Base-by-base conservation (phyloP, 2,329 filamentous ascomycete genomes). In the Lachnellula hyalina region DNA sequence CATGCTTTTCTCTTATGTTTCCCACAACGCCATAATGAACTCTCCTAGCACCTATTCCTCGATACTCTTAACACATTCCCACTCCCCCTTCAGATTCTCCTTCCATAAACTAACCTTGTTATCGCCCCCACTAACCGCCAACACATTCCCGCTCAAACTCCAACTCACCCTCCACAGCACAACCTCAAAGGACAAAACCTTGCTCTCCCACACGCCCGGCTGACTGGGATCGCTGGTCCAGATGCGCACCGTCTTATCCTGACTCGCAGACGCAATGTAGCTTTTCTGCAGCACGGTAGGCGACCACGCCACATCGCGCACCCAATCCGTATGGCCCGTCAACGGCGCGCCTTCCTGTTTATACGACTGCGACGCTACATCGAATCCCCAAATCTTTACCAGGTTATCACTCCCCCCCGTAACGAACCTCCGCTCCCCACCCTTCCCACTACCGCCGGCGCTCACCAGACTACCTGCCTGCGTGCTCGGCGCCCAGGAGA, bases 71-170 rank as follows among this genome's bases (percentile, higher is more conserved):
- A 97, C 90, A 67, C 89, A 90, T 74, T 97, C 92, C 94, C 94
- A 99, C 70, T 96, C 90, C 53, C 94, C 94, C 71, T 88, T 89
- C 65, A 99, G 77, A 71, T 96, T 96, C 81, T 99, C 94, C 81
- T 97, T 99, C 93, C 93, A 99, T 72, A 99, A 74, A 52, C 87
- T 95, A 53, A 99, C 92, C 76, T 95, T 92, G 79, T 99, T 99
- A 74, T 99, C 93, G 25, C 88, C 90, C 40, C 90, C 90, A 69
- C 89, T 94, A 59, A 96, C 90, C 9, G 94, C 94, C 65, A 99
- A 79, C 19, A 97, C 92, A 71, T 99, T 99, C 51, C 94, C 94
- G 72, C 90, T 96, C 69, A 97, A 78, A 66, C 91, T 96, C 94
- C 94, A 99, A 79, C 90, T 96, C 46, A 96, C 94, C 53, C 94